Evolutionary conservation across 345 rosid species (phyloP).

Genomic region (Salix caprea): DNA sequence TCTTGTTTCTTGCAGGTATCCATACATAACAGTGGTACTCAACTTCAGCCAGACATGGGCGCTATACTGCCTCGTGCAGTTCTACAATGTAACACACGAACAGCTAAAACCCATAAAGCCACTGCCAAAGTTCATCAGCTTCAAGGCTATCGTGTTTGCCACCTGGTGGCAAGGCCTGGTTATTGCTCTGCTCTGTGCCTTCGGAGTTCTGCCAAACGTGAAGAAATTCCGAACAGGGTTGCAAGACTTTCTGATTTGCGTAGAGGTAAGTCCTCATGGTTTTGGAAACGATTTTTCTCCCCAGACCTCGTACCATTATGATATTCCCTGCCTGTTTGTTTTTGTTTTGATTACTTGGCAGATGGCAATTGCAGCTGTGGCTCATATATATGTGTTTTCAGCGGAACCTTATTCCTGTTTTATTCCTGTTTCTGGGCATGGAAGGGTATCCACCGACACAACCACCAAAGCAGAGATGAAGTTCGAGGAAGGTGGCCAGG

Average conservation of each 20-base stretch:
- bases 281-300: not conserved
- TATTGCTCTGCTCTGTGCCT: slow-evolving; percentile 57
- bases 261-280: slow-evolving; percentile 49
- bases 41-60: slow-evolving; percentile 99
- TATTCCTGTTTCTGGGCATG: slow-evolving; percentile 31
- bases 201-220: slow-evolving; percentile 56
- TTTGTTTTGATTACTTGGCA: slow-evolving; percentile 17
- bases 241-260: slow-evolving; percentile 81
- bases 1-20: slow-evolving; percentile 50
- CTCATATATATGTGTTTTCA: slow-evolving; percentile 71
- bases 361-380: slow-evolving; percentile 88
- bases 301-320: not conserved
- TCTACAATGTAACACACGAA: slow-evolving; percentile 75
- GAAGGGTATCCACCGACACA: slow-evolving; percentile 38
- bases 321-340: not conserved
- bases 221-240: slow-evolving; percentile 50
- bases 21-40: slow-evolving; percentile 60
- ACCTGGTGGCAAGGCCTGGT: slow-evolving; percentile 98
- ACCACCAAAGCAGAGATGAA: slow-evolving; percentile 37
- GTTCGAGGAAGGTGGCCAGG: slow-evolving; percentile 29
- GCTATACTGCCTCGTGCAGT: slow-evolving; percentile 78
- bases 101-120: slow-evolving; percentile 72
- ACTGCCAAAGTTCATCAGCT: slow-evolving; percentile 82
- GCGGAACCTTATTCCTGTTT: slow-evolving; percentile 48
- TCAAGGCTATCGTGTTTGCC: slow-evolving; percentile 87